Evolutionary conservation across 1,284 basidiomycete genomes (phyloP), one percentile per base, ranked within the genome.

Genomic region (Pulchroboletus neoregius): DNA sequence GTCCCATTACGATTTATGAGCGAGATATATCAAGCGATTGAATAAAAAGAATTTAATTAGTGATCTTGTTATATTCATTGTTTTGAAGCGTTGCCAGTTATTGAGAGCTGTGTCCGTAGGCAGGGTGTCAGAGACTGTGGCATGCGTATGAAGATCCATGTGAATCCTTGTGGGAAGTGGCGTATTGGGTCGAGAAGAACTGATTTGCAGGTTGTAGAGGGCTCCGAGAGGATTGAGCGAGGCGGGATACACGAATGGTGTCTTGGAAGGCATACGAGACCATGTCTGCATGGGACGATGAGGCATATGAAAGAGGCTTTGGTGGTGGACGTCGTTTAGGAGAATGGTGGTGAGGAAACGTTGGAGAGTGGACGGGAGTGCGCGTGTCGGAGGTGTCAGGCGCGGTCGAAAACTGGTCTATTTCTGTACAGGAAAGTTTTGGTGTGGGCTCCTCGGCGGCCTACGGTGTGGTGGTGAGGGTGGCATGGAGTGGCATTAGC

Each of bases 181-280:
- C 20, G 22, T 34, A 40, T 3, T 42, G 58, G 3, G 46, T 8
- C 12, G 45, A 33, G 43, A 53, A 53, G 54, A 47, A 49, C 48
- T 66, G 60, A 35, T 62, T 62, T 22, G 65, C 41, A 27, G 62
- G 57, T 5, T 58, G 54, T 0, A 67, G 41, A 2, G 63, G 57
- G 16, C 52, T 43, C 15, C 61, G 51, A 18, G 62, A 41, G 3
- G 43, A 23, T 13, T 45, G 58, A 6, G 42, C 26, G 13, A 45
- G 45, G 22, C 58, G 65, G 0, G 67, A 60, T 4, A 58, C 60
- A 22, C 74, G 72, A 7, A 71, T 63, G 12, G 74, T 73, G 6
- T 71, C 71, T 9, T 69, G 68, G 6, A 63, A 50, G 4, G 55
- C 50, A 46, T 65, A 64, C 6, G 58, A 53, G 20, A 58, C 55